Conservation (phyloP, 805 yeast genomes). For the Clavispora fructus region DNA sequence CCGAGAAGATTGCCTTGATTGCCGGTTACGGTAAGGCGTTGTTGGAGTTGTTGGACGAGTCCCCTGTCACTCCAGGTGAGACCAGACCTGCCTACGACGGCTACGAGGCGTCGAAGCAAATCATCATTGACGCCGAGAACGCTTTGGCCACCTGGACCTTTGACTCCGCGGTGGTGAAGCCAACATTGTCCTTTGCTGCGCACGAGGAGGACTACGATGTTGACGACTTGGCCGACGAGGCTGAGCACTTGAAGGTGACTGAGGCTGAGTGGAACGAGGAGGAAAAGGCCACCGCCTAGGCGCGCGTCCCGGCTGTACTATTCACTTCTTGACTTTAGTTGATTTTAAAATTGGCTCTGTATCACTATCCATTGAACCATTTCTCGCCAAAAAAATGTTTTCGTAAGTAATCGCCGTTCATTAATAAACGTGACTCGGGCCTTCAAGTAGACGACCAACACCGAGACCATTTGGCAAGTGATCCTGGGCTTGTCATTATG, state of each 20-base stretch:
- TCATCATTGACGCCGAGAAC: constrained; percentile 78
- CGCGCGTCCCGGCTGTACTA: neutral
- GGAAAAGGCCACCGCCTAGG: constrained; percentile 12
- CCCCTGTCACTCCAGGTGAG: constrained; percentile 89
- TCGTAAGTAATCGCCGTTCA: neutral
- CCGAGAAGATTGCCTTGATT: constrained; percentile 80
- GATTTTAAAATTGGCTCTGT: neutral
- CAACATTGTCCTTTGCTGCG: constrained; percentile 59
- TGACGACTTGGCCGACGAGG: constrained; percentile 41
- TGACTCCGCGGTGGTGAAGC: constrained; percentile 76
- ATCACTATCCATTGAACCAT: neutral
- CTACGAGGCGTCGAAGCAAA: constrained; percentile 83
- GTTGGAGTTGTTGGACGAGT: constrained; percentile 74
- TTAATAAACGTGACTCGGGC: neutral
- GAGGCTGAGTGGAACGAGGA: constrained; percentile 17
- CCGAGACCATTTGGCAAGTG: neutral
- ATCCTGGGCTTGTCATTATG: too few species aligned
- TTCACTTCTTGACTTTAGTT: neutral
- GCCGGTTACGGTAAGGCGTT: constrained; percentile 89
- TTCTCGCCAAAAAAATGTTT: neutral
- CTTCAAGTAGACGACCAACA: neutral
- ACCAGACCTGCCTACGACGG: constrained; percentile 88
- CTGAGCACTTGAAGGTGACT: constrained; percentile 42
- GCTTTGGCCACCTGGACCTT: constrained; percentile 82
- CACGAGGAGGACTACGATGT: constrained; percentile 50